A percentile compares a stretch with the other conserved stretches of the same genome.
Conservation (phyloP, 257 asterid genomes). For the Salvia miltiorrhiza region DNA sequence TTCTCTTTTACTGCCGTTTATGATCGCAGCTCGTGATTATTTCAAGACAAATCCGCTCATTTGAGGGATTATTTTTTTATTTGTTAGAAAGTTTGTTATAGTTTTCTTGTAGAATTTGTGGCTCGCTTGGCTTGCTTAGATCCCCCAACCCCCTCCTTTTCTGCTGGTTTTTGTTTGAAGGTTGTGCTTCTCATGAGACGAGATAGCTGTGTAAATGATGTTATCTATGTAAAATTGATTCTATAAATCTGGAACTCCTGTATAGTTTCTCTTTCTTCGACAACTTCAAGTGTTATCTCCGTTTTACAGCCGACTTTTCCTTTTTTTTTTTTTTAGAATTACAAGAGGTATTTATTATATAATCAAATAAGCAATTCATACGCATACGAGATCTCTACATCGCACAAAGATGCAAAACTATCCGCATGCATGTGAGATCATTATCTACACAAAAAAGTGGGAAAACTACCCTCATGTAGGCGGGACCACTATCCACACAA, state of each 20-base stretch:
- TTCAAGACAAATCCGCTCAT: neutral
- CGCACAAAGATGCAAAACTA: too few relatives aligned
- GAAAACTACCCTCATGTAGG: too few relatives aligned
- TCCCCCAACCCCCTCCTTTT: too few relatives aligned
- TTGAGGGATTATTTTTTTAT: conserved; percentile 1
- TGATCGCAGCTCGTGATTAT: conserved; percentile 39
- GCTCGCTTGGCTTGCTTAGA: conserved; percentile 20
- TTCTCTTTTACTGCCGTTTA: conserved; percentile 41
- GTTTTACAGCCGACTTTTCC: too few relatives aligned
- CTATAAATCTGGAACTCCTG: neutral
- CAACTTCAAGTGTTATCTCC: too few relatives aligned
- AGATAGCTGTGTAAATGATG: conserved; percentile 20
- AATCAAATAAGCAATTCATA: too few relatives aligned
- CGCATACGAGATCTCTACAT: too few relatives aligned
- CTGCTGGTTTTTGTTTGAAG: conserved; percentile 5
- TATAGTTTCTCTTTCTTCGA: neutral
- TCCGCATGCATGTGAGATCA: too few relatives aligned
- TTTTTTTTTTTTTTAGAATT: too few relatives aligned
- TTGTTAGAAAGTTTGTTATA: neutral
- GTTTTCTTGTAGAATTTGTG: conserved; percentile 8
- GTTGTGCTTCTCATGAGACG: neutral
- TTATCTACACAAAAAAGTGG: too few relatives aligned
- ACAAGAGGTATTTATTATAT: too few relatives aligned
- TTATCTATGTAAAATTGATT: neutral
- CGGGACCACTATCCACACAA: too few relatives aligned